Base-by-base conservation (phyloP, 257 asterid species). In the Solanum stenotomum region DNA sequence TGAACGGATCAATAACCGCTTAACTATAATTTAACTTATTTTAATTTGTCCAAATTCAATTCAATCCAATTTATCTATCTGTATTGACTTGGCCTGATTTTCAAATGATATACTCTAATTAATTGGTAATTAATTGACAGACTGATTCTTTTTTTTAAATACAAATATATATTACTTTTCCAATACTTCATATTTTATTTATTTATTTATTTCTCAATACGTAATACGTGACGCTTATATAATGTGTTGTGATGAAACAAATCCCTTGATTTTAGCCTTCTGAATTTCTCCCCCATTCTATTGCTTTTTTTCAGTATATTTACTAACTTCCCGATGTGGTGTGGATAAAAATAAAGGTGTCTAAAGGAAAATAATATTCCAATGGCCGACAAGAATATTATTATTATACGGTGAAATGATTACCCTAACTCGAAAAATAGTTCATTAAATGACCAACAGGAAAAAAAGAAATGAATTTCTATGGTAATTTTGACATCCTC, bases 1-100 rank as follows among this genome's bases (percentile, higher is more conserved):
- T 59, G 13, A 22, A 59, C 8, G 9, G 1, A 16, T 6, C 1
- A 49, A 49, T 49, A 49, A 2, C 61, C 9, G 1, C 22, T 0
- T 15, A 16, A 5, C 3, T 49, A 1, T 49, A 49, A 49, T 16
- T 49, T 0, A 49, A 5, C 3, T 16, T 3, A 49, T 49, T 49
- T 49, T 15, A 49, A 16, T 49, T 0, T 49, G 3, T 16, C 12
- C 25, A 22, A 59, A 22, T 59, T 59, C 27, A 59, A 0, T 3
- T 59, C 67, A 59, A 59, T 59, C 27, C 2, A 0, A 42, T 49
- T 5, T 5, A 49, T 49, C 8, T 16, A 18, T 14, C 0, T 1
- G 3, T 49, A 49, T 16, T 15, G 23, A 49, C 23, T 49, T 49
- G 1, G 52, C 9, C 11, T 15, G 6, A 79, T 14, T 25, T 27